phyloP scores from a whole-genome alignment of 495 filamentous ascomycete genomes.

The Darksidea phi region DNA sequence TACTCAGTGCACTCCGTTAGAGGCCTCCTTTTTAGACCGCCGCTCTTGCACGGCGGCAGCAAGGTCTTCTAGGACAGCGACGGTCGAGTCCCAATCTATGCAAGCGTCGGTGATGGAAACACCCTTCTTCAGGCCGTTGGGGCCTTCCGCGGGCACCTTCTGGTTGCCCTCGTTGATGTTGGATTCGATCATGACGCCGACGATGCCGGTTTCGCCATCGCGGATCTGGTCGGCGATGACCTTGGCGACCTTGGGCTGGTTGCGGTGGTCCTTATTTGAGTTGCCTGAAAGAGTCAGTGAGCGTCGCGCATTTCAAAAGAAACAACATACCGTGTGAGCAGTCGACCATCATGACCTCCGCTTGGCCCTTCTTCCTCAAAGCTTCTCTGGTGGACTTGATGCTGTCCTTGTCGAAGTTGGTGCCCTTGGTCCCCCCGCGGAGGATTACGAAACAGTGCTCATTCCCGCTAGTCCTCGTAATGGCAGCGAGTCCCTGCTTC shows the following conservation, averaged over 20 bases:
- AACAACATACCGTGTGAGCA: conserved; percentile 76
- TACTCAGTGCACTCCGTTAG: conserved; percentile 14
- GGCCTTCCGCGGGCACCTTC: conserved; percentile 85
- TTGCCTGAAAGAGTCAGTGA: conserved; percentile 53
- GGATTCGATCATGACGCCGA: conserved; percentile 98
- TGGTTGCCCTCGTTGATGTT: conserved; percentile 96
- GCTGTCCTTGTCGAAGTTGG: conserved; percentile 87
- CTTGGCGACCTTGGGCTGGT: conserved; percentile 90
- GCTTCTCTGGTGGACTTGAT: conserved; percentile 76
- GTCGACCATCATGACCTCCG: conserved; percentile 92
- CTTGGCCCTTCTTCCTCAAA: conserved; percentile 79
- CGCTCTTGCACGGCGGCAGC: conserved; percentile 80
- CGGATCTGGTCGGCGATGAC: conserved; percentile 79
- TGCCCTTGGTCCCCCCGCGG: conserved; percentile 86
- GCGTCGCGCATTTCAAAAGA: not conserved
- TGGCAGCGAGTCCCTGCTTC: conserved; percentile 95
- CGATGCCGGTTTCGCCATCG: conserved; percentile 80
- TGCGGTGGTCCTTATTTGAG: conserved; percentile 73
- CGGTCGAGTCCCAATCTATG: conserved; percentile 89
- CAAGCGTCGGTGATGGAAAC: conserved; percentile 98
- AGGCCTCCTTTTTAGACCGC: conserved; percentile 46
- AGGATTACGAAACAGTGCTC: conserved; percentile 97
- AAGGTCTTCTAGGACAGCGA: conserved; percentile 79
- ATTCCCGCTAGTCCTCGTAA: conserved; percentile 88
- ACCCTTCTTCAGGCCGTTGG: conserved; percentile 76